Conservation (phyloP, 192 early-diverging fungal species). For the Backusella psychrophila region DNA sequence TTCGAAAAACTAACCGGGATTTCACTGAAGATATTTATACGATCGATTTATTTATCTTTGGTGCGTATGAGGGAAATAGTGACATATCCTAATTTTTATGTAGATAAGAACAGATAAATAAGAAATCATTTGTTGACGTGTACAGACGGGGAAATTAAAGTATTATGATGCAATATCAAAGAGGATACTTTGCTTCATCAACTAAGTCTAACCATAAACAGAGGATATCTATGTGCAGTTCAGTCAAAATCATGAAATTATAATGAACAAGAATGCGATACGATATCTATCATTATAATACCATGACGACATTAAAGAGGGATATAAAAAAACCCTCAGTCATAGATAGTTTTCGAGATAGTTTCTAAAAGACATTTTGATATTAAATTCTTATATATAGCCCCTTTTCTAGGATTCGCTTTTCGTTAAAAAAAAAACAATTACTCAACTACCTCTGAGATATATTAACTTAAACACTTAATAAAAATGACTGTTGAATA, state of each 20-base stretch:
- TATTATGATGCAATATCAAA: background rate
- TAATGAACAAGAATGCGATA: background rate
- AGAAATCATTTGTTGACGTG: background rate
- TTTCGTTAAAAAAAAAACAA: background rate
- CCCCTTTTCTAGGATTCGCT: background rate
- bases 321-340: background rate
- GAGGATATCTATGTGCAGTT: background rate
- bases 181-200: background rate
- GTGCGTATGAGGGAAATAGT: background rate
- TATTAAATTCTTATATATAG: background rate
- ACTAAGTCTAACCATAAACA: background rate
- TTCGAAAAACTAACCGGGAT: background rate
- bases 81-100: background rate
- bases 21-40: background rate
- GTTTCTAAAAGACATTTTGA: background rate
- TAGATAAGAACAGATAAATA: background rate
- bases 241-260: background rate
- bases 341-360: background rate
- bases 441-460: background rate
- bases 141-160: background rate
- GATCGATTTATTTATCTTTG: background rate
- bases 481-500: slow-evolving; percentile 1
- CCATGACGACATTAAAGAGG: background rate
- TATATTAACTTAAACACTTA: background rate
- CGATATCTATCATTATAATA: background rate